Evolutionary conservation across 169 alveolate genomes (phyloP).

Genomic region (Amoebophrya sp.): DNA sequence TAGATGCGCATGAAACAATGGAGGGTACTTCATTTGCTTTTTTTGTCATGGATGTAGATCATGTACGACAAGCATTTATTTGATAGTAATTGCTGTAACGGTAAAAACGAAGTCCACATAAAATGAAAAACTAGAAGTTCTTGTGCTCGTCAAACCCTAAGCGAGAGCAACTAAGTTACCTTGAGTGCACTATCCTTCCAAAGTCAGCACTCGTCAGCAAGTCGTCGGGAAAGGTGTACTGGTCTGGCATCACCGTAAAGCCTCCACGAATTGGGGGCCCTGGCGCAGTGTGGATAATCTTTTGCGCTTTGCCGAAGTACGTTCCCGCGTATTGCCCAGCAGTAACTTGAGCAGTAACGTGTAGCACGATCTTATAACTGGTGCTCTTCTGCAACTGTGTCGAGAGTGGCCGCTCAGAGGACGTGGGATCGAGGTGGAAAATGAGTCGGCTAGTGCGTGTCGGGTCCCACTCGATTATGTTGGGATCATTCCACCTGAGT

Average conservation of each 20-base stretch:
- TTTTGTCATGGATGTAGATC: too few species aligned
- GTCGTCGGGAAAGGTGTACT: conserved; percentile 17
- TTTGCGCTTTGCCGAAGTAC: conserved; percentile 4
- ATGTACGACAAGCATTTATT: too few species aligned
- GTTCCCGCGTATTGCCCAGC: conserved; percentile 11
- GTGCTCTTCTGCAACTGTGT: not conserved
- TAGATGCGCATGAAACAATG: too few species aligned
- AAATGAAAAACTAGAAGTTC: too few species aligned
- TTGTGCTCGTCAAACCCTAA: too few species aligned
- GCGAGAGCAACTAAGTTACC: too few species aligned
- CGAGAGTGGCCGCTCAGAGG: conserved; percentile 1
- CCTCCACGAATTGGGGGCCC: conserved; percentile 20
- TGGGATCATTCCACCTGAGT: not conserved
- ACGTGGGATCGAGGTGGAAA: not conserved
- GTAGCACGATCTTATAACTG: not conserved
- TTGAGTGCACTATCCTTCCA: not conserved
- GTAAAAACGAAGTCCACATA: too few species aligned
- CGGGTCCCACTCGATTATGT: not conserved
- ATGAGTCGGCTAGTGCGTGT: not conserved
- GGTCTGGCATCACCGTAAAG: not conserved
- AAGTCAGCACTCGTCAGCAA: conserved; percentile 15
- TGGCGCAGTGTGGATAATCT: not conserved
- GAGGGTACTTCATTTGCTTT: too few species aligned
- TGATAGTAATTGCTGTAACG: too few species aligned
- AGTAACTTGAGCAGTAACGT: not conserved